Conservation (phyloP, 2,329 filamentous ascomycete genomes). For the Raffaelea ambrosiae region DNA sequence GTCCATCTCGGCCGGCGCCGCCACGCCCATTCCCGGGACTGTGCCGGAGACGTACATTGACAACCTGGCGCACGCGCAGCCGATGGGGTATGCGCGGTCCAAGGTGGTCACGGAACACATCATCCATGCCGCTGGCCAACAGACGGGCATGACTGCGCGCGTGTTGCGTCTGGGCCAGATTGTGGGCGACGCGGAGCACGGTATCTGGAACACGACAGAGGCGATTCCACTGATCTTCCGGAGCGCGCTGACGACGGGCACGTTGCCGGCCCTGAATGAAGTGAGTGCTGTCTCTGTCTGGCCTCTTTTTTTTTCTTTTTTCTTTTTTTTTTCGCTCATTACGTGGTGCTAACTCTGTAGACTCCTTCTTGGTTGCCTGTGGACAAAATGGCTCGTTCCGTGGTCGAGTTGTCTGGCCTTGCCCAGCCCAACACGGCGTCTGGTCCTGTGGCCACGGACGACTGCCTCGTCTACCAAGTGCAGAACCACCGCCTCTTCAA, state of each 20-base stretch:
- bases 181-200: conserved; percentile 34
- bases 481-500: too few species aligned
- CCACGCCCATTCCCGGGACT: conserved; percentile 2
- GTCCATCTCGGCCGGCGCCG: conserved; percentile 11
- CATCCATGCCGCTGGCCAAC: conserved; percentile 8
- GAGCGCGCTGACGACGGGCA: conserved; percentile 31
- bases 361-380: not conserved
- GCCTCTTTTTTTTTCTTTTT: too few species aligned
- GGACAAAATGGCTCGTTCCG: not conserved
- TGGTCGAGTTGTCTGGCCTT: too few species aligned
- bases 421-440: too few species aligned
- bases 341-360: too few species aligned
- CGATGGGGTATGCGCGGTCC: conserved; percentile 10
- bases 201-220: conserved; percentile 42
- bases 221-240: conserved; percentile 44
- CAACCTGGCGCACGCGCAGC: not conserved
- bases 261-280: conserved; percentile 33
- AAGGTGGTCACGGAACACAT: conserved; percentile 11
- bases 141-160: conserved; percentile 13
- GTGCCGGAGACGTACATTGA: conserved; percentile 7
- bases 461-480: too few species aligned
- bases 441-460: too few species aligned
- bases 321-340: too few species aligned
- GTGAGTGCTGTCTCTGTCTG: too few species aligned
- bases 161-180: conserved; percentile 43